Conservation (phyloP, 768 basidiomycete species). For the Xerocomellus chrysenteron region DNA sequence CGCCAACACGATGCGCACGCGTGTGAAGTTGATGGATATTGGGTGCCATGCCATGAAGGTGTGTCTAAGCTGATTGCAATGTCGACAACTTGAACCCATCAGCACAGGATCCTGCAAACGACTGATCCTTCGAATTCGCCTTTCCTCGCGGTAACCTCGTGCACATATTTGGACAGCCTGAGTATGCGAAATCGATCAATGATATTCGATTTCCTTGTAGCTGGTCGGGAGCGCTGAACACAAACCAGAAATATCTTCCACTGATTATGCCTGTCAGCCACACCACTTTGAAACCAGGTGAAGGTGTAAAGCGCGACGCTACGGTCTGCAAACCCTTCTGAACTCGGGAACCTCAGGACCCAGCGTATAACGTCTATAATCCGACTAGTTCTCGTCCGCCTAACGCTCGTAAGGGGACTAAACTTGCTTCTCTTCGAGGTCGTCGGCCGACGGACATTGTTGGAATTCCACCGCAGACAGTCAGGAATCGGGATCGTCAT, state of each 20-base stretch:
- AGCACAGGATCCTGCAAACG: neutral
- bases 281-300: neutral
- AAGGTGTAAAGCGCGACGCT: neutral
- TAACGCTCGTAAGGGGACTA: neutral
- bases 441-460: neutral
- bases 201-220: neutral
- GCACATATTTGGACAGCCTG: neutral
- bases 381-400: too few relatives aligned
- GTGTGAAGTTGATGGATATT: neutral
- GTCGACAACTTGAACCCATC: neutral
- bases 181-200: neutral
- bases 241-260: neutral
- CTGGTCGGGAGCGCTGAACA: neutral
- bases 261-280: neutral
- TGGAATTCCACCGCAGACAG: neutral
- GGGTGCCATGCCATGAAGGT: conserved; percentile 1
- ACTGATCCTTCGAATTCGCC: neutral
- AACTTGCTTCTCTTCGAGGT: neutral
- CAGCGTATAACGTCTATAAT: neutral
- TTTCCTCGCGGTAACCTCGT: neutral
- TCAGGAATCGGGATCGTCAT: neutral
- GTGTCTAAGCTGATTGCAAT: neutral
- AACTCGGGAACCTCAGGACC: neutral
- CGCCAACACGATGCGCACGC: neutral
- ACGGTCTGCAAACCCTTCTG: too few relatives aligned